phyloP scores from a whole-genome alignment of 129 eudicot species.

The Helianthus tuberosus region DNA sequence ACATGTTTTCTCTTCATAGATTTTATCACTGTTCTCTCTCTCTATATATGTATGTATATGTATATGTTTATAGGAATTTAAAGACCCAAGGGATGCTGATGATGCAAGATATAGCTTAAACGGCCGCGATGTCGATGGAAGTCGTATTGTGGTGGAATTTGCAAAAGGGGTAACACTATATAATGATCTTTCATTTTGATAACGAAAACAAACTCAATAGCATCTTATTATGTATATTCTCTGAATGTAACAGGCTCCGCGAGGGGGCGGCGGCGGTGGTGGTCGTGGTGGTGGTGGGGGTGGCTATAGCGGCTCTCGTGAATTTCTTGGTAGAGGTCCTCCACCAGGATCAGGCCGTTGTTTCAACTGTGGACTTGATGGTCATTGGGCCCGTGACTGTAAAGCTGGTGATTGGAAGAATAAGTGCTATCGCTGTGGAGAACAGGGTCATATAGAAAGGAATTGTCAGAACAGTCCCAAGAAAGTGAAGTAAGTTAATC shows the following conservation, averaged over 20 bases:
- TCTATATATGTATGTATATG: not conserved
- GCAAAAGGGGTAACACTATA: constrained; percentile 68
- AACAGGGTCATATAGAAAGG: constrained; percentile 81
- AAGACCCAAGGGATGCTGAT: constrained; percentile 92
- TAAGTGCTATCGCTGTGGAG: constrained; percentile 94
- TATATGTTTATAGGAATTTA: constrained; percentile 58
- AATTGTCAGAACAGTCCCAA: constrained; percentile 93
- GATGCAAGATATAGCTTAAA: constrained; percentile 83
- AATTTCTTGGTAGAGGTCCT: constrained; percentile 78
- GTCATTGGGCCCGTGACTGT: constrained; percentile 96
- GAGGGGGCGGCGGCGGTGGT: constrained; percentile 45
- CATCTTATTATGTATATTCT: constrained; percentile 11
- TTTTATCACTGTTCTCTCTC: constrained; percentile 31
- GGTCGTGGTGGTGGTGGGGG: constrained; percentile 35
- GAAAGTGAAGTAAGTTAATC: constrained; percentile 52
- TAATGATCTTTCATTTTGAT: not conserved
- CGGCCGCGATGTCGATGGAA: constrained; percentile 90
- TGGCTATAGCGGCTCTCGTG: constrained; percentile 65
- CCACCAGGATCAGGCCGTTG: constrained; percentile 95
- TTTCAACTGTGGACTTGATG: constrained; percentile 93
- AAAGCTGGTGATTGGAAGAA: constrained; percentile 98
- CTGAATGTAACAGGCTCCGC: constrained; percentile 55
- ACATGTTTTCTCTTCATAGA: not conserved
- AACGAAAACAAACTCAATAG: not conserved
- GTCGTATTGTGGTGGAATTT: constrained; percentile 84